Evolutionary conservation across 805 yeast species (phyloP).

Genomic region (Metschnikowia lochheadii): DNA sequence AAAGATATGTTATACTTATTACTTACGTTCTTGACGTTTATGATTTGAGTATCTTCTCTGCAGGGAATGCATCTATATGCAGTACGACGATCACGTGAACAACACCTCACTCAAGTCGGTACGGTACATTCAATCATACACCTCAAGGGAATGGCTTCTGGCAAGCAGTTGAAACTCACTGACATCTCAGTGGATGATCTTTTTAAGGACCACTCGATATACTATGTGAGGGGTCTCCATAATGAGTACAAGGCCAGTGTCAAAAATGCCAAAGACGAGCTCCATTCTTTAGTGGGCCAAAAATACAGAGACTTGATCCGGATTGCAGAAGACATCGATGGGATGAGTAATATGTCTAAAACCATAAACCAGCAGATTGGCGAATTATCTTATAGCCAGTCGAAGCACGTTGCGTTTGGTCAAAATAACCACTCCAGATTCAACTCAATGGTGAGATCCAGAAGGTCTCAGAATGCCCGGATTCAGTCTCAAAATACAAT

Average conservation of each 20-base stretch:
- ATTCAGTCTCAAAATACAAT: constrained; percentile 21
- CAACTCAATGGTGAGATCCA: constrained; percentile 18
- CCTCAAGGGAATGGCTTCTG: constrained; percentile 1
- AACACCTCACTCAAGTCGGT: not conserved
- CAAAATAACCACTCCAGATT: constrained; percentile 17
- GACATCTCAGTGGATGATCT: constrained; percentile 30
- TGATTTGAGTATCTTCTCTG: not conserved
- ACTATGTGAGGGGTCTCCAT: constrained; percentile 30
- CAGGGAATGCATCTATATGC: not conserved
- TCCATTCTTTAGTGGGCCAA: constrained; percentile 36
- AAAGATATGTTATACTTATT: not conserved
- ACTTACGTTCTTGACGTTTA: not conserved
- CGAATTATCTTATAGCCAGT: constrained; percentile 28
- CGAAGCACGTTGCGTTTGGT: constrained; percentile 27
- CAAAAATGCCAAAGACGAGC: constrained; percentile 27
- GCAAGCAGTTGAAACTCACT: constrained; percentile 1
- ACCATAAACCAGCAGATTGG: constrained; percentile 24
- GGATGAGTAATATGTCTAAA: constrained; percentile 24
- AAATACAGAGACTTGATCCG: constrained; percentile 42
- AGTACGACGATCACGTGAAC: not conserved
- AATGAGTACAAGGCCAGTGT: constrained; percentile 26
- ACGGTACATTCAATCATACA: not conserved
- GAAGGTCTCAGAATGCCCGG: constrained; percentile 19
- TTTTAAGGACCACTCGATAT: constrained; percentile 28
- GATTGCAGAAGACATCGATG: constrained; percentile 41